Base-by-base conservation (phyloP, 2,329 filamentous ascomycete species). In the Shiraia bambusicola region DNA sequence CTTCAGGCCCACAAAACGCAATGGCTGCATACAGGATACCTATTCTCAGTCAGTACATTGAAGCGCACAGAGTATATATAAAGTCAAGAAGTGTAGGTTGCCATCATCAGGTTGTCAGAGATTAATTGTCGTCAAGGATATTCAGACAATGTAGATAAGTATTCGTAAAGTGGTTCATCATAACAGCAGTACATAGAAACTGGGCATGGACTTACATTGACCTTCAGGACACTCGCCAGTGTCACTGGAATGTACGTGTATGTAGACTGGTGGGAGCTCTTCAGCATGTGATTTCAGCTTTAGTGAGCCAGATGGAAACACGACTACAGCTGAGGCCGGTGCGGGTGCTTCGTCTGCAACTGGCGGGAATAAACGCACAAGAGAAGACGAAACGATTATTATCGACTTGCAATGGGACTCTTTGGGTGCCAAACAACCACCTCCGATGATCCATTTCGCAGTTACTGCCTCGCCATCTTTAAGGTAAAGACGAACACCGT, bases 141-240 rank as follows among this genome's bases (percentile, higher is more conserved):
- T 86, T 95, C 92, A 91, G 92, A 87, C 90, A 97, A 97, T 96
- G 92, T 97, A 96, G 92, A 96, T 97, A 97, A 97, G 91, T 91
- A 88, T 93, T 94, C 79, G 72, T 77, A 76, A 72, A 70, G 73
- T 80, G 40, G 72, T 71, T 95, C 91, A 97, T 96, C 92, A 90
- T 86, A 65, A 77, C 79, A 77, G 42, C 47, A 45, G 33, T 26
- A 17, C 30, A 28, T 28, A 39, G 28, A 46, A 46, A 47, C 47
- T 44, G 29, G 41, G 16, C 33, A 12, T 15, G 42, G 34, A 87
- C 92, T 89, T 81, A 98, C 92, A 84, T 82, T 97, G 90, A 72
- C 86, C 83, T 50, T 70, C 53, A 17, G 92, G 91, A 68, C 93
- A 97, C 75, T 97, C 92, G 49, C 91, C 91, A 29, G 91, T 92